Percentiles rank a stretch among this genome's conserved stretches.
phyloP scores from a whole-genome alignment of 768 basidiomycete genomes.

The Serendipita sp. region DNA sequence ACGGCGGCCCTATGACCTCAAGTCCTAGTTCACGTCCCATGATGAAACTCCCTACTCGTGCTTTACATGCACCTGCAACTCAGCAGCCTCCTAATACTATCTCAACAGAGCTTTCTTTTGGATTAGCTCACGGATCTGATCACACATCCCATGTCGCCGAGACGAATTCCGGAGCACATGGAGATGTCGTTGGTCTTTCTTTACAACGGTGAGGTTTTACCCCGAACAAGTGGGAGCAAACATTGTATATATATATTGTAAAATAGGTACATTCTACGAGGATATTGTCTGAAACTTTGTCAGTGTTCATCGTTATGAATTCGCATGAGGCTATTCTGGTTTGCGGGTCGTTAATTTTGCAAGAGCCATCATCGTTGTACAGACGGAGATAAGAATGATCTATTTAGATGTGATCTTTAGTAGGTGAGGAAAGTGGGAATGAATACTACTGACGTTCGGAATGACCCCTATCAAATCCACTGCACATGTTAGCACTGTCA shows the following conservation, averaged over 20 bases:
- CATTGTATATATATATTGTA: neutral
- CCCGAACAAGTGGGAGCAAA: neutral
- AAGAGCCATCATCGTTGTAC: neutral
- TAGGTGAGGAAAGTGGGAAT: no score
- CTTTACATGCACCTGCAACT: neutral
- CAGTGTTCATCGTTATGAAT: neutral
- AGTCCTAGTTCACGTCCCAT: neutral
- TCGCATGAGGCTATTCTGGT: neutral
- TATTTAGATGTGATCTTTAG: no score
- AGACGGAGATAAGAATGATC: neutral
- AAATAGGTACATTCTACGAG: neutral
- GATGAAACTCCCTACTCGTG: neutral
- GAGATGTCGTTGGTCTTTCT: neutral
- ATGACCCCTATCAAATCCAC: slow-evolving; percentile 2
- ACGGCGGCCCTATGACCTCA: neutral
- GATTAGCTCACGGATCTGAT: neutral
- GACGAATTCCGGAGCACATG: neutral
- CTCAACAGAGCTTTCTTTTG: neutral
- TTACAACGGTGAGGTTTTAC: neutral
- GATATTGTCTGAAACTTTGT: neutral
- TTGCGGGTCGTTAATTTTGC: neutral
- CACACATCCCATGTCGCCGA: neutral
- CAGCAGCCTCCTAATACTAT: no score
- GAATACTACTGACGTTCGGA: neutral
- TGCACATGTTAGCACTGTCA: neutral